Evolutionary conservation across 2,329 filamentous ascomycete genomes (phyloP).

Genomic region (Epichloe scottii): DNA sequence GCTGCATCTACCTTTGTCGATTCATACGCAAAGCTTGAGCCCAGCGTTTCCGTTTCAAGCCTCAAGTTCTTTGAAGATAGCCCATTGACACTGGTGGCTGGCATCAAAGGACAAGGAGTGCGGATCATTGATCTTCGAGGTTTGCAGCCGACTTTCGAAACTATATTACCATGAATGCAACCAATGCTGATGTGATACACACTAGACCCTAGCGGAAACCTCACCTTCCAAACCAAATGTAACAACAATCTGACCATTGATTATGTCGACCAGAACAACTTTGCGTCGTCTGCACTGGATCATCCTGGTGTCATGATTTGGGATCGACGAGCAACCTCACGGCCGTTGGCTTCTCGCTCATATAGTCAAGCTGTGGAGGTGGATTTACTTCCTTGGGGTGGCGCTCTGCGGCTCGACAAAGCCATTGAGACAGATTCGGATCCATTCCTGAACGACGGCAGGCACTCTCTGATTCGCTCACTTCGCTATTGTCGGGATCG

Average conservation of each 20-base stretch:
- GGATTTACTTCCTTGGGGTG: slow-evolving; percentile 52
- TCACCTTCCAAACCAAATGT: slow-evolving; percentile 52
- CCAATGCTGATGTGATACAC: background rate
- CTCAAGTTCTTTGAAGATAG: slow-evolving; percentile 71
- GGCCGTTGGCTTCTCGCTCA: slow-evolving; percentile 36
- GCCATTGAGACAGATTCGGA: slow-evolving; percentile 44
- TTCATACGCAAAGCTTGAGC: slow-evolving; percentile 46
- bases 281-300: slow-evolving; percentile 66
- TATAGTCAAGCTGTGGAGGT: slow-evolving; percentile 47
- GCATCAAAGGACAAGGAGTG: slow-evolving; percentile 63
- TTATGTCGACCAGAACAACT: slow-evolving; percentile 70
- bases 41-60: slow-evolving; percentile 65
- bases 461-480: slow-evolving; percentile 48
- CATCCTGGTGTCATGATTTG: slow-evolving; percentile 65
- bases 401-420: slow-evolving; percentile 42
- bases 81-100: slow-evolving; percentile 62
- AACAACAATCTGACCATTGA: slow-evolving; percentile 67
- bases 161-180: background rate
- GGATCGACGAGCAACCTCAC: slow-evolving; percentile 55
- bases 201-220: slow-evolving; percentile 37
- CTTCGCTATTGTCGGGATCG: slow-evolving; percentile 52
- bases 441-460: slow-evolving; percentile 37
- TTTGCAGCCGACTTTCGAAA: slow-evolving; percentile 20
- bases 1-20: slow-evolving; percentile 38
- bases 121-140: slow-evolving; percentile 69